Base-by-base conservation (phyloP, 1,139 yeast species). In the Diutina ranongensis region DNA sequence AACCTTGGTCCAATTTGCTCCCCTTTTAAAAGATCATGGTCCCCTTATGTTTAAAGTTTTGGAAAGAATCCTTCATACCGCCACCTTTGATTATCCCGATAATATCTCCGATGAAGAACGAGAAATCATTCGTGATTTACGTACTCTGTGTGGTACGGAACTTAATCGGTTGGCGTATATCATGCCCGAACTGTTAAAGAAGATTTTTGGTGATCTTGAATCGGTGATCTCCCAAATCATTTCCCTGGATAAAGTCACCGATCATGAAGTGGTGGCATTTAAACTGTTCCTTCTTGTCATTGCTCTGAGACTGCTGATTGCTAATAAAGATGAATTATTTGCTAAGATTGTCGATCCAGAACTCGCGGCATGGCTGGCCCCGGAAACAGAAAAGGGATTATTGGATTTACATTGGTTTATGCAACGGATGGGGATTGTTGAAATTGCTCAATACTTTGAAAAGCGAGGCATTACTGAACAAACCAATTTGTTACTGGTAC, bases 1-100 rank as follows among this genome's bases (percentile, higher is more conserved):
- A 62, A 85, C 95, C 2, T 72, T 89, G 54, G 97, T 94, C n/a
- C 95, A 92, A 59, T 92, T 92, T 61, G 86, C 97, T n/a, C 96
- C 97, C 1, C 68, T 88, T 51, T 67, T 92, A 49, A 85, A 86
- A 55, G 92, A 86, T 52, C 80, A 78, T 15, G 77, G 80, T 41
- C 72, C 74, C 1, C 63, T 85, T 45, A 79, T 92, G 78, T 86
- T 92, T 61, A 76, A 79, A 51, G 85, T 94, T 12, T 68, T 94
- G 49, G 97, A 92, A 58, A 84, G 83, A 53, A 88, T 92, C 18
- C 74, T 94, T 48, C 81, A 86, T 9, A 83, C 95, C 3, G 94
- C 96, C 25, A 89, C 97, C 0, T 80, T 79, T 59, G 88, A 83
- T 46, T 83, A 83, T 53, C 94, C 95, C 1, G 71, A 73, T 13